A percentile compares a stretch with the other conserved stretches of the same genome.
Evolutionary conservation across 495 filamentous ascomycete species (phyloP).

Genomic region (Neurospora terricola): DNA sequence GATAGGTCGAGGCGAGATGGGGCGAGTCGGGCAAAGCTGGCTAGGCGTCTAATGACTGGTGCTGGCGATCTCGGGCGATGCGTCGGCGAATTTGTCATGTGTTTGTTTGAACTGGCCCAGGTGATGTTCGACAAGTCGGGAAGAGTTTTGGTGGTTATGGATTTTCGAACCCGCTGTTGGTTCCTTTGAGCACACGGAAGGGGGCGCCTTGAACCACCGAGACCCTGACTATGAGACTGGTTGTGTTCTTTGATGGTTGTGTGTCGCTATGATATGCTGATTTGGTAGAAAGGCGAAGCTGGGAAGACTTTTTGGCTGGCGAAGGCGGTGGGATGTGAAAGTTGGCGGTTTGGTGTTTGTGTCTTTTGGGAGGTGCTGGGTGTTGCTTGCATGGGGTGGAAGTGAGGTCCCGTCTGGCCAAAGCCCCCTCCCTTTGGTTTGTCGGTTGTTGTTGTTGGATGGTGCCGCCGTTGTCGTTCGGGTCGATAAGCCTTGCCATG

Average conservation of each 20-base stretch:
- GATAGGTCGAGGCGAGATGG: neutral
- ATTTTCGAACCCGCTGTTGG: neutral
- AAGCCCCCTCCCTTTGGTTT: neutral
- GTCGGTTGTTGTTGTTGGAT: neutral
- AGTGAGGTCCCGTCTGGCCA: neutral
- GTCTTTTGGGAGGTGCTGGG: neutral
- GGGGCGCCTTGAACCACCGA: neutral
- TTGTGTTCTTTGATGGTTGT: neutral
- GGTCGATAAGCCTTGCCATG: neutral
- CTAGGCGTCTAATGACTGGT: neutral
- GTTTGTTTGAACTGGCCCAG: neutral
- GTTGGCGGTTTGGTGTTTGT: neutral
- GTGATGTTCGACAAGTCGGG: neutral
- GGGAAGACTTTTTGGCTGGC: neutral
- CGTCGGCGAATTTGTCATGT: neutral
- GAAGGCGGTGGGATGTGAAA: neutral
- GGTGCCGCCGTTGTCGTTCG: neutral
- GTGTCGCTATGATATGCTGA: neutral
- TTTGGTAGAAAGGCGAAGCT: neutral
- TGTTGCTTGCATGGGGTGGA: neutral
- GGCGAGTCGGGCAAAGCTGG: neutral
- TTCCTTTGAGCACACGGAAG: neutral
- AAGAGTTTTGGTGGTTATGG: neutral
- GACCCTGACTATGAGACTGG: neutral
- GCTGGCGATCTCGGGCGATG: neutral